Conservation (phyloP, 192 early-diverging fungal species). For the Linnemannia exigua region DNA sequence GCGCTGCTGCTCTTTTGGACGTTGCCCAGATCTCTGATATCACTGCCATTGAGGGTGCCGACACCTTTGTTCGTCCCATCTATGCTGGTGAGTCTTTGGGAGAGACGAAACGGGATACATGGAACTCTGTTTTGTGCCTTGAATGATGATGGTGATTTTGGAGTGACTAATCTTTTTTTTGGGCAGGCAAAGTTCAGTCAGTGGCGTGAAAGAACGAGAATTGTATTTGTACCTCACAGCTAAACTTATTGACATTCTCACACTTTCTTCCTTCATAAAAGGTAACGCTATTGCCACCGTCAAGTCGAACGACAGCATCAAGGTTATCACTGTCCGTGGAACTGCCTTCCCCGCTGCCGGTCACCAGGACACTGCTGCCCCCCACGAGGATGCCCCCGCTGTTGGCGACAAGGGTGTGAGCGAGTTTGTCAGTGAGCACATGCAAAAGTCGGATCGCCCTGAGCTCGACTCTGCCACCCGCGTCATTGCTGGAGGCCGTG, state of each 20-base stretch:
- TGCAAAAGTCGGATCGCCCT: constrained; percentile 95
- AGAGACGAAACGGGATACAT: background rate
- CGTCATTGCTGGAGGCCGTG: constrained; percentile 95
- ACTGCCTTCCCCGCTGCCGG: constrained; percentile 86
- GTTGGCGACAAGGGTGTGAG: constrained; percentile 66
- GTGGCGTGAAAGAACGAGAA: background rate
- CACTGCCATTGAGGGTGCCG: constrained; percentile 79
- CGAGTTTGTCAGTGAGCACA: constrained; percentile 91
- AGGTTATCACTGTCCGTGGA: constrained; percentile 91
- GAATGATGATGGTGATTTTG: background rate
- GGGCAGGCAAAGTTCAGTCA: background rate
- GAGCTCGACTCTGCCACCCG: constrained; percentile 89
- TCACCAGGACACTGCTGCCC: constrained; percentile 66
- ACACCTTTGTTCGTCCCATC: constrained; percentile 96
- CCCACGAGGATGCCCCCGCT: constrained; percentile 78
- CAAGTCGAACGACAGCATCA: constrained; percentile 88
- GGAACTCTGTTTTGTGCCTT: background rate
- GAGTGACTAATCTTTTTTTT: constrained; percentile 15
- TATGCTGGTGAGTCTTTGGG: constrained; percentile 81
- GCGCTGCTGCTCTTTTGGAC: constrained; percentile 93
- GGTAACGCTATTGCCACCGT: constrained; percentile 98
- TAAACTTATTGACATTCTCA: background rate
- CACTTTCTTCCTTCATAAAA: constrained; percentile 32
- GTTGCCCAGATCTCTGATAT: constrained; percentile 94
- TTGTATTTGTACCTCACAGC: background rate